Evolutionary conservation across 805 yeast genomes (phyloP), one percentile per base, ranked within the genome.

Genomic region (Saccharomycopsis selenospora): DNA sequence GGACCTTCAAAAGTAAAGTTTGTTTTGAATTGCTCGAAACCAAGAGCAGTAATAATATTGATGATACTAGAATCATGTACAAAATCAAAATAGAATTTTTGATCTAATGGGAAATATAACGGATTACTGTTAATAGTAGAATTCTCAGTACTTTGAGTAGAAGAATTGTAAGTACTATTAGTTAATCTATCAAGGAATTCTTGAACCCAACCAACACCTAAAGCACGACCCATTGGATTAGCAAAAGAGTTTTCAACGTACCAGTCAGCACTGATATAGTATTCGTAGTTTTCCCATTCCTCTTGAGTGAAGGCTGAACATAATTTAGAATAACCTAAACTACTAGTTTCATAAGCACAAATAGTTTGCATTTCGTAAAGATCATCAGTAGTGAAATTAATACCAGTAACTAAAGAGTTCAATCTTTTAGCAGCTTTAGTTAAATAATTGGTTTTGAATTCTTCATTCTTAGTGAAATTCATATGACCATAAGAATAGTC

Each of bases 281-380:
- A 87, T 44, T 79, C 79, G 56, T 72, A 75, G 27, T 73, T 75
- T 45, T 81, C 65, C 69, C 78, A 80, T 53, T 85, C 91, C 17
- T 79, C 80, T 56, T 72, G 72, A 40, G 87, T 80, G 66, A 86
- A 79, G 26, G 82, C 68, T 36, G 72, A 71, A 64, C 95, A 85
- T 53, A 84, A 77, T 27, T 73, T 71, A 14, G 91, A 82, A 47
- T 65, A 61, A 7, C 93, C 95, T 49, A 69, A 70, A 13, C 78
- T 84, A 49, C 83, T 85, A 41, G 83, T 65, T 63, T 86, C 95
- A 60, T 72, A 86, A 2, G 86, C 88, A 66, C 95, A 85, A 65
- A 79, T 71, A n/a, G 71, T 67, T 57, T 82, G 79, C 56, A 85
- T 58, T 22, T 62, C 63, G 38, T 60, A 64, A 25, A 80, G 75